Conservation (phyloP, 768 basidiomycete genomes). For the Suillus fuscotomentosus region DNA sequence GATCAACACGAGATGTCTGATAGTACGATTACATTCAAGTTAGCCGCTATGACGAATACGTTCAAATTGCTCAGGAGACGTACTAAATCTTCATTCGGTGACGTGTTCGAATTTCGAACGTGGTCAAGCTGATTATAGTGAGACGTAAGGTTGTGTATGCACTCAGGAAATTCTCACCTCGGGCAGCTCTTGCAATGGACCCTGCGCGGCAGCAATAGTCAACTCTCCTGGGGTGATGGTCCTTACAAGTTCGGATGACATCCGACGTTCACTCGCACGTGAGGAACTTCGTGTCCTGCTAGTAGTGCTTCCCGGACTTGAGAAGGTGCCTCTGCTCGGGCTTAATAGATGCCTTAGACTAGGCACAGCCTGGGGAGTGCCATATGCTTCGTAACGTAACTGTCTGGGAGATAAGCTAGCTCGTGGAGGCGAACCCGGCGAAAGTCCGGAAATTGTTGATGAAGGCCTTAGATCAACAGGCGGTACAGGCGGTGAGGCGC, state of each 20-base stretch:
- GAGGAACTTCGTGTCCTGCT: constrained; percentile 31
- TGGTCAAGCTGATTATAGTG: background rate
- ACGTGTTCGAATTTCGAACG: background rate
- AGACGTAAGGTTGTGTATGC: constrained; percentile 3
- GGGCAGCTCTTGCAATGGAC: constrained; percentile 7
- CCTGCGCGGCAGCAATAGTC: constrained; percentile 23
- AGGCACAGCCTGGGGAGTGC: constrained; percentile 51
- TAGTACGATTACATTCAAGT: constrained; percentile 2
- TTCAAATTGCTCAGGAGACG: constrained; percentile 4
- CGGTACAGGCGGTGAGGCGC: constrained; percentile 12
- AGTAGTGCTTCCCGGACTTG: constrained; percentile 28
- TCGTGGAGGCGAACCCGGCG: constrained; percentile 19
- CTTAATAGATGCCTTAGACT: constrained; percentile 39
- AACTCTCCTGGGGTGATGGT: constrained; percentile 33
- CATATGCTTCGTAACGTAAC: constrained; percentile 72
- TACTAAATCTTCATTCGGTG: constrained; percentile 20
- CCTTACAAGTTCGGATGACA: constrained; percentile 24
- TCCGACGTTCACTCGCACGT: constrained; percentile 19
- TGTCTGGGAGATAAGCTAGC: constrained; percentile 39
- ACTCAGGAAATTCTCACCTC: constrained; percentile 18
- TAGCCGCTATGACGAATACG: constrained; percentile 9
- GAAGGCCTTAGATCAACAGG: constrained; percentile 5
- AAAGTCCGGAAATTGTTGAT: constrained; percentile 17
- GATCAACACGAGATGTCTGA: constrained; percentile 45
- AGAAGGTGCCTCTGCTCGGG: constrained; percentile 32